Evolutionary conservation across 805 yeast species (phyloP).

Genomic region (Schwanniomyces yamadae): DNA sequence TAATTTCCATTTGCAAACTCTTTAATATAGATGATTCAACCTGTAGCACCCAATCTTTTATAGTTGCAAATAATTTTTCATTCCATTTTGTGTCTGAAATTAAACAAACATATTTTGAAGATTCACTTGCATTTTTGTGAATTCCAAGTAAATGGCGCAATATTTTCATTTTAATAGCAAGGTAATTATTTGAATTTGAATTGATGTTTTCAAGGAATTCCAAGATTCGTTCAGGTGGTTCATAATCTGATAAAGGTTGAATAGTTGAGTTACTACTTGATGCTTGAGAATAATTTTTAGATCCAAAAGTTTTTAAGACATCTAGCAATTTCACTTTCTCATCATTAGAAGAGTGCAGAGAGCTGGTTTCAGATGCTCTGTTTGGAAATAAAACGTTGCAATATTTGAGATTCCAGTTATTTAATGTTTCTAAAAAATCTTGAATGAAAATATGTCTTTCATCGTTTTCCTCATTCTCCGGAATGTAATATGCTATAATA

Average conservation of each 20-base stretch:
- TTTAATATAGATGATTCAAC: constrained; percentile 22
- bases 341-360: constrained; percentile 18
- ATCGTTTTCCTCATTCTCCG: constrained; percentile 3
- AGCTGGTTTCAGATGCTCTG: constrained; percentile 10
- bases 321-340: constrained; percentile 35
- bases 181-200: constrained; percentile 8
- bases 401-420: constrained; percentile 36
- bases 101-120: constrained; percentile 18
- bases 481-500: constrained; percentile 13
- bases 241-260: constrained; percentile 11
- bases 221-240: constrained; percentile 12
- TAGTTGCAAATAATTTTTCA: constrained; percentile 26
- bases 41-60: constrained; percentile 36
- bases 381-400: no score
- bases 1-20: constrained; percentile 2
- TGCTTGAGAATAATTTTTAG: constrained; percentile 6
- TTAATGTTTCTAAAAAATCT: constrained; percentile 25
- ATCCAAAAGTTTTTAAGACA: constrained; percentile 34
- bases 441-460: constrained; percentile 11
- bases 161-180: constrained; percentile 24
- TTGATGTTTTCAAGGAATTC: constrained; percentile 13
- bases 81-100: constrained; percentile 43
- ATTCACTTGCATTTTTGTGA: neutral
- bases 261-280: constrained; percentile 1
- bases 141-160: constrained; percentile 24